Percentiles rank a stretch among this genome's conserved stretches.
Conservation (phyloP, 2,329 filamentous ascomycete species). For the Paraconiothyrium brasiliense region DNA sequence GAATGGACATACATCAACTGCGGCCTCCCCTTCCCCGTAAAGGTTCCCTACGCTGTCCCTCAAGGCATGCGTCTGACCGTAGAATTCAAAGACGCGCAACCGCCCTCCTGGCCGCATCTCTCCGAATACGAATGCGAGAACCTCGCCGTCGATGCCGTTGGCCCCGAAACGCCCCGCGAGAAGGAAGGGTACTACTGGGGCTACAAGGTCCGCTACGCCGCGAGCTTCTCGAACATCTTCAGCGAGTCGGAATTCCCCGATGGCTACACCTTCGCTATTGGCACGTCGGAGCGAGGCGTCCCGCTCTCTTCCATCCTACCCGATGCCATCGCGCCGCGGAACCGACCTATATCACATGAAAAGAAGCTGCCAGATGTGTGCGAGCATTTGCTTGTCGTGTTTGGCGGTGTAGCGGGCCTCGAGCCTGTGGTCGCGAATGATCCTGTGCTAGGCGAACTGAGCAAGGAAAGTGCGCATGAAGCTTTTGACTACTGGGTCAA, state of each 20-base stretch:
- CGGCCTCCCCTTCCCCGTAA: conserved; percentile 58
- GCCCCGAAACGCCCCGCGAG: conserved; percentile 74
- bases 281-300: conserved; percentile 80
- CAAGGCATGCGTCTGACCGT: conserved; percentile 78
- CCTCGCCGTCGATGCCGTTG: conserved; percentile 67
- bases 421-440: conserved; percentile 77
- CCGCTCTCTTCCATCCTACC: conserved; percentile 53
- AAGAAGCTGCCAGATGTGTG: conserved; percentile 57
- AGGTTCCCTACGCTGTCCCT: conserved; percentile 68
- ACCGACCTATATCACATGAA: background rate
- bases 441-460: conserved; percentile 69
- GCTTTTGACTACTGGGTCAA: conserved; percentile 89
- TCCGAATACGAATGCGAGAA: conserved; percentile 31
- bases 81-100: conserved; percentile 63
- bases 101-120: conserved; percentile 47
- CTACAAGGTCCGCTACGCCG: conserved; percentile 73
- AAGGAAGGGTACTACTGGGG: conserved; percentile 89
- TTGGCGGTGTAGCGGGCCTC: conserved; percentile 82
- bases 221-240: conserved; percentile 75
- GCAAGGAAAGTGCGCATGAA: conserved; percentile 70
- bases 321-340: conserved; percentile 6
- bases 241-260: conserved; percentile 78
- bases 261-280: conserved; percentile 84
- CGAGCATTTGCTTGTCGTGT: conserved; percentile 78
- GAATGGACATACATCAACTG: conserved; percentile 58